Conservation (phyloP, 2,329 filamentous ascomycete species). For the Fusarium mexicanum region DNA sequence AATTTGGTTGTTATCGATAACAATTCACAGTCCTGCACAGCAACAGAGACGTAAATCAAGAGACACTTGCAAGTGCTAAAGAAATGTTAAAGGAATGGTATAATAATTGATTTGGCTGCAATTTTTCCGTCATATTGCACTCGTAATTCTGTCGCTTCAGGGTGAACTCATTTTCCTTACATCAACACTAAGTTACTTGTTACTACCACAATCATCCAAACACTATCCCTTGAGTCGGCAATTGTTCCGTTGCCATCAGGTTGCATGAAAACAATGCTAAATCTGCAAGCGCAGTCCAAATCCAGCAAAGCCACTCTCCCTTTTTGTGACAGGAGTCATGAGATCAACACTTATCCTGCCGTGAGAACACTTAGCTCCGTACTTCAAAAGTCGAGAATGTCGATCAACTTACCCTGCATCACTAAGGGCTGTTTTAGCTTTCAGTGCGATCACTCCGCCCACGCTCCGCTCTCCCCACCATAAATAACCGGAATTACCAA, state of each 20-base stretch:
- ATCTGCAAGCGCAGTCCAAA: background rate
- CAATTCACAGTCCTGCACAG: background rate
- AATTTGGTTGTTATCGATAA: background rate
- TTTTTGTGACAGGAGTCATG: background rate
- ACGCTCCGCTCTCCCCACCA: background rate
- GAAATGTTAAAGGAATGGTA: background rate
- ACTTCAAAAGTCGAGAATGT: background rate
- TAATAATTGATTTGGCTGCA: too few species aligned
- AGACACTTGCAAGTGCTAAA: background rate
- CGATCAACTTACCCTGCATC: background rate
- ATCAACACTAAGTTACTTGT: too few species aligned
- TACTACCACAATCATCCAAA: rapidly evolving
- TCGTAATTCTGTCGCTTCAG: background rate
- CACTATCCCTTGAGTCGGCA: background rate
- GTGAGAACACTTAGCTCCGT: too few species aligned
- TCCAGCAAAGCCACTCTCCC: background rate
- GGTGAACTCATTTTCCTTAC: background rate
- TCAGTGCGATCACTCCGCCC: too few species aligned
- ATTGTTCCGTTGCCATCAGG: background rate
- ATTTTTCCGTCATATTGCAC: background rate
- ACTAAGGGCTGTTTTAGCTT: background rate
- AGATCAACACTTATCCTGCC: background rate
- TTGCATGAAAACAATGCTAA: background rate
- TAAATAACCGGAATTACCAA: background rate
- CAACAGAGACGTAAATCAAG: background rate